Conservation (phyloP, 345 rosid genomes). For the Rhodomyrtus tomentosa region DNA sequence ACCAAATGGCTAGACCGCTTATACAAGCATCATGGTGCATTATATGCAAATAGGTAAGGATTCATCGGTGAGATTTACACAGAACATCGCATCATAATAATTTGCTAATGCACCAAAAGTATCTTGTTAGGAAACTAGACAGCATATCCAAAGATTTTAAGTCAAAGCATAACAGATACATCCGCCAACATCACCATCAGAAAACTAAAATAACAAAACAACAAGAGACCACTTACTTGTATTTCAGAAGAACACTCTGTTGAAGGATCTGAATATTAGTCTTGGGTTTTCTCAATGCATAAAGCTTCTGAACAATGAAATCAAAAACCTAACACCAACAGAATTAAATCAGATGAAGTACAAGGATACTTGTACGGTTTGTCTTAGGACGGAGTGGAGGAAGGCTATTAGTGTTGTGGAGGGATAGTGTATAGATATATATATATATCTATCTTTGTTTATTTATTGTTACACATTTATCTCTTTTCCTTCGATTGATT, state of each 20-base stretch:
- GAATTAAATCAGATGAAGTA: neutral
- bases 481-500: too few relatives aligned
- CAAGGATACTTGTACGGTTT: too few relatives aligned
- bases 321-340: conserved; percentile 65
- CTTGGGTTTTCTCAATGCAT: conserved; percentile 95
- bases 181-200: neutral
- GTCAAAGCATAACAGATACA: neutral
- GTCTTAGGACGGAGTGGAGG: too few relatives aligned
- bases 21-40: neutral
- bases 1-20: neutral
- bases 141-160: neutral
- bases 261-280: conserved; percentile 98
- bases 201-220: neutral
- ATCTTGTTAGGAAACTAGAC: neutral
- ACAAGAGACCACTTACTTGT: conserved; percentile 54
- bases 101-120: neutral
- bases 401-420: too few relatives aligned
- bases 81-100: neutral
- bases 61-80: neutral
- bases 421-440: too few relatives aligned
- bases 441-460: too few relatives aligned
- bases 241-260: conserved; percentile 87
- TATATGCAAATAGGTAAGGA: neutral
- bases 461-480: too few relatives aligned
- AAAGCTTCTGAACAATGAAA: conserved; percentile 92